Base-by-base conservation (phyloP, 2,329 filamentous ascomycete species). In the Aspergillus fructus region DNA sequence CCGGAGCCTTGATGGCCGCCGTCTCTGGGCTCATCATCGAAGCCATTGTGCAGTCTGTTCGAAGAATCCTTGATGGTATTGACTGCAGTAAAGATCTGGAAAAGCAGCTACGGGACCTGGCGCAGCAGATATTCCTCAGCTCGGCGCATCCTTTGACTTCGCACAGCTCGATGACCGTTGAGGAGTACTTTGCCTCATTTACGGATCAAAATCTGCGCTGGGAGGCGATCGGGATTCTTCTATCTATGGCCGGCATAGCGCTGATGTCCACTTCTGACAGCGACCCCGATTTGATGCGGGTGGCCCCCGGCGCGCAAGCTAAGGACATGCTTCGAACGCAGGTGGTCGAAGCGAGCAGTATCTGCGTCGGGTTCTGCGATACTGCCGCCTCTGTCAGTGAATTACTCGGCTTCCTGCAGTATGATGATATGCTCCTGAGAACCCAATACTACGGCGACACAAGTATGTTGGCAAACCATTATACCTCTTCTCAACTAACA, bases 171-270 rank as follows among this genome's bases (percentile, higher is more conserved):
- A 73, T 72, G 70, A 69, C 66, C 2, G 58, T 68, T 2, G 60
- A 68, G n/a, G 68, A 73, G 8, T 74, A 74, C 48, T 68, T 62
- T 45, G 56, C 60, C 5, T 65, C 67, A 1, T 69, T 72, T 37
- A 69, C 65, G 1, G 69, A 65, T 5, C 47, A 61, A 4, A 74
- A 74, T 46, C 62, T 72, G 23, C 72, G 76, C 11, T 78, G 76
- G 76, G 76, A 78, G 48, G 73, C 73, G 0, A 49, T 79, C 1
- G 75, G 73, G 2, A 65, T 75, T 40, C 71, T 79, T 9, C 68
- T 79, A 19, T 67, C 74, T 4, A 66, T 71, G n/a, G 67, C 72
- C 12, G 72, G 73, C n/a, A 66, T 74, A 58, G 69, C 75, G 53
- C 60, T 64, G 61, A 71, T 66, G 58, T 67, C 55, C 27, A 70